Conservation (phyloP, 345 rosid genomes). For the Schrenkiella parvula region DNA sequence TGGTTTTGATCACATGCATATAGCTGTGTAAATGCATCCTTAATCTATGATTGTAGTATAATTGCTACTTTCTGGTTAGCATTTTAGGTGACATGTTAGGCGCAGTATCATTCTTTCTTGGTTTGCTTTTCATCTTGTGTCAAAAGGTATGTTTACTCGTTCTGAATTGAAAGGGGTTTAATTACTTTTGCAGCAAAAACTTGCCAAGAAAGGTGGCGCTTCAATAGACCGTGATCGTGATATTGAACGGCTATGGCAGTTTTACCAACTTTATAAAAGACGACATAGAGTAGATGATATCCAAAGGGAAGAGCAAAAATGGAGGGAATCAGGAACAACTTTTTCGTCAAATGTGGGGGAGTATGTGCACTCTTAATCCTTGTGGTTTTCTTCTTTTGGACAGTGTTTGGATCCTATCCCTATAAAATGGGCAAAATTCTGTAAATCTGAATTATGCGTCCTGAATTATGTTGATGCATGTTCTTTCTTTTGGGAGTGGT, state of each 20-base stretch:
- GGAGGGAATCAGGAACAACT: slow-evolving; percentile 72
- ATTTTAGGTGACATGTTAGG: background rate
- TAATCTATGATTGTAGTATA: background rate
- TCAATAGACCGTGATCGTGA: slow-evolving; percentile 77
- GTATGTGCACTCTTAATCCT: slow-evolving; percentile 46
- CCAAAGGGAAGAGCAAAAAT: slow-evolving; percentile 70
- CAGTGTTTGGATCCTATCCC: background rate
- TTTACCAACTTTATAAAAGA: slow-evolving; percentile 71
- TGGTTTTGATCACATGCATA: background rate
- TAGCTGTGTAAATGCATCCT: slow-evolving; percentile 1
- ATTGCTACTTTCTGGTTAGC: background rate
- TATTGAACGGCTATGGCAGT: slow-evolving; percentile 77
- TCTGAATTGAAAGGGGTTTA: slow-evolving; percentile 6
- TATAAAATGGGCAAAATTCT: background rate
- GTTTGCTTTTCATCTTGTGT: background rate
- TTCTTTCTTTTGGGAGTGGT: background rate
- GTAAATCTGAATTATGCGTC: background rate
- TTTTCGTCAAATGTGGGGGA: slow-evolving; percentile 71
- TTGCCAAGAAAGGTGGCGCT: slow-evolving; percentile 77
- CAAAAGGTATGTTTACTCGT: slow-evolving; percentile 2
- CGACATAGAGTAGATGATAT: slow-evolving; percentile 81
- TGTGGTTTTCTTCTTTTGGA: slow-evolving; percentile 14
- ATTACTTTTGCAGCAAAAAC: slow-evolving; percentile 82
- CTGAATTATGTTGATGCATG: background rate
- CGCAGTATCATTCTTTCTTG: background rate